phyloP scores from a whole-genome alignment of 2,329 filamentous ascomycete genomes.

The Diaporthe aspalathi region DNA sequence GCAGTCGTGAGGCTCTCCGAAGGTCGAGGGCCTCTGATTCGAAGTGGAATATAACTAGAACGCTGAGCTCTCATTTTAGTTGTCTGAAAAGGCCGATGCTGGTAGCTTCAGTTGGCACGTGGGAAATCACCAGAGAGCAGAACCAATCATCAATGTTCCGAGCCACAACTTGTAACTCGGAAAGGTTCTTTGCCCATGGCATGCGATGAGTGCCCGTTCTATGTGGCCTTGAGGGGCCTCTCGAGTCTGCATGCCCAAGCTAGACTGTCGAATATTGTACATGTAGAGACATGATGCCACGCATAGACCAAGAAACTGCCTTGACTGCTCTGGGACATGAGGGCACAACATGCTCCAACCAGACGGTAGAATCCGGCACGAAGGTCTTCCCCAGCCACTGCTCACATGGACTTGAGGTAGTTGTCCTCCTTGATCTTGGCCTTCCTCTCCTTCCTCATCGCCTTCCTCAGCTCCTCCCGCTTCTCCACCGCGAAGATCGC shows the following conservation, averaged over 20 bases:
- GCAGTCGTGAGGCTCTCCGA: not conserved
- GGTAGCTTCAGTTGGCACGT: not conserved
- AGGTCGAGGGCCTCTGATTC: not conserved
- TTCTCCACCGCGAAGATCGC: constrained; percentile 61
- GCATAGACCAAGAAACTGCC: not conserved
- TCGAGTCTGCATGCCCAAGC: not conserved
- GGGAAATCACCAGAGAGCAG: not conserved
- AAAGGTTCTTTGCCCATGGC: not conserved
- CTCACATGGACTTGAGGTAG: constrained; percentile 84
- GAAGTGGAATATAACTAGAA: not conserved
- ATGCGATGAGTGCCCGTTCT: not conserved
- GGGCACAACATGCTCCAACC: not conserved
- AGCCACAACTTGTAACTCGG: not conserved
- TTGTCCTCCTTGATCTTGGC: constrained; percentile 85
- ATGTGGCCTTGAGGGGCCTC: not conserved
- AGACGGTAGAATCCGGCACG: not conserved
- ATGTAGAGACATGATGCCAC: not conserved
- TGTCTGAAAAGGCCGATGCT: not conserved
- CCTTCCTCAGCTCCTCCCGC: constrained; percentile 73
- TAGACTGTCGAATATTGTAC: constrained; percentile 14
- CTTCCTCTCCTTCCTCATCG: constrained; percentile 80
- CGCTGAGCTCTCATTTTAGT: not conserved
- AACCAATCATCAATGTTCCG: not conserved
- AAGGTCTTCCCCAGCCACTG: not conserved
- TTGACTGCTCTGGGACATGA: not conserved